A percentile compares a stretch with the other conserved stretches of the same genome.
phyloP scores from a whole-genome alignment of 139 green algal species.

The Desmodesmus armatus region DNA sequence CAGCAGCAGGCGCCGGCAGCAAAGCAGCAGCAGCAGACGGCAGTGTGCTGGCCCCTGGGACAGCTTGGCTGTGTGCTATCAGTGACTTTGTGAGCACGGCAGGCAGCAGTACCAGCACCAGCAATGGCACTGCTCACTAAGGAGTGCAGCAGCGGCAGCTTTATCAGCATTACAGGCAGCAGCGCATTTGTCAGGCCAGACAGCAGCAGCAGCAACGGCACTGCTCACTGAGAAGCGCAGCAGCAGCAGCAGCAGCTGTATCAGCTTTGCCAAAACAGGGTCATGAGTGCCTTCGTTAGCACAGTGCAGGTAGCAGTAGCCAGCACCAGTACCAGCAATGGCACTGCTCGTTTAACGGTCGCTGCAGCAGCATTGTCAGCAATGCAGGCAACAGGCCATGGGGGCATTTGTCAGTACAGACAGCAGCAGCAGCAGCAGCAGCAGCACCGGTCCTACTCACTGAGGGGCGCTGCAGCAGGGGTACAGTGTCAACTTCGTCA shows the following conservation, averaged over 20 bases:
- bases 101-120: background rate
- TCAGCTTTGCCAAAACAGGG: background rate
- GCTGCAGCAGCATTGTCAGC: background rate
- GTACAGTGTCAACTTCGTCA: background rate
- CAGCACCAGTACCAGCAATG: background rate
- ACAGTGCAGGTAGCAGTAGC: background rate
- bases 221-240: background rate
- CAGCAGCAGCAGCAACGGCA: background rate
- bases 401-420: background rate
- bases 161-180: background rate
- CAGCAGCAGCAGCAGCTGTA: background rate
- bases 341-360: background rate
- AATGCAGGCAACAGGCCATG: background rate
- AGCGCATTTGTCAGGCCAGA: too few relatives aligned
- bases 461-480: background rate
- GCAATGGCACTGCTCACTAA: background rate
- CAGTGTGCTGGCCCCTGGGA: background rate
- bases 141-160: background rate
- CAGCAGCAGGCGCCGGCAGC: background rate
- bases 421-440: slow-evolving; percentile 28
- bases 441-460: background rate
- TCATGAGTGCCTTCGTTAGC: background rate
- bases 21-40: background rate
- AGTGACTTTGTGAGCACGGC: slow-evolving; percentile 18
- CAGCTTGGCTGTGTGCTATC: slow-evolving; percentile 24